A percentile compares a stretch with the other conserved stretches of the same genome.
Conservation (phyloP, 2,329 filamentous ascomycete species). For the Knufia fluminis region DNA sequence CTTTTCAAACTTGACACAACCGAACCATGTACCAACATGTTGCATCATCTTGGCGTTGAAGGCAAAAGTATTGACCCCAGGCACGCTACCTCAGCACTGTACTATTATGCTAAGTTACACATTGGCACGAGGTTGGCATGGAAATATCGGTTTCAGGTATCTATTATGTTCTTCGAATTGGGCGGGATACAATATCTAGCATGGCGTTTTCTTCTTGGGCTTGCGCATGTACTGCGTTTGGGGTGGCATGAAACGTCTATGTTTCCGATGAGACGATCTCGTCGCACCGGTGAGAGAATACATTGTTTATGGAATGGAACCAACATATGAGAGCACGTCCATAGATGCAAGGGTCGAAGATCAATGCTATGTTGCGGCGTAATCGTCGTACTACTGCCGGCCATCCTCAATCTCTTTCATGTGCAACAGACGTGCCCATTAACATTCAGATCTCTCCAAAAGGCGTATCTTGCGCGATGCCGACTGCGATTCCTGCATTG, state of each 20-base stretch:
- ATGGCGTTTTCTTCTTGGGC: not conserved
- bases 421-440: no score
- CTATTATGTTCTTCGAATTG: not conserved
- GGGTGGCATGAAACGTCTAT: not conserved
- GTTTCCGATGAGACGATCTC: not conserved
- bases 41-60: not conserved
- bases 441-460: no score
- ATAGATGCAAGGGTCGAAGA: not conserved
- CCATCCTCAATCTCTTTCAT: no score
- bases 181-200: not conserved
- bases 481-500: no score
- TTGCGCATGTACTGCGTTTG: not conserved
- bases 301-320: no score
- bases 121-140: not conserved
- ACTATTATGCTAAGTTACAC: not conserved
- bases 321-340: no score
- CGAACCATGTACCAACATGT: constrained; percentile 8
- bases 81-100: not conserved
- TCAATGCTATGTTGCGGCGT: not conserved
- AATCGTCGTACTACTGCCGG: no score
- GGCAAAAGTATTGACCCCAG: not conserved
- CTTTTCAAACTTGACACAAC: constrained; percentile 25
- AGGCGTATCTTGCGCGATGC: no score
- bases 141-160: not conserved
- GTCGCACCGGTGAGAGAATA: no score